These are phyloP conservation scores for Ceratonia siliqua DNA, from an alignment of 306 rosid species.

Conservation along the genomic window DNA sequence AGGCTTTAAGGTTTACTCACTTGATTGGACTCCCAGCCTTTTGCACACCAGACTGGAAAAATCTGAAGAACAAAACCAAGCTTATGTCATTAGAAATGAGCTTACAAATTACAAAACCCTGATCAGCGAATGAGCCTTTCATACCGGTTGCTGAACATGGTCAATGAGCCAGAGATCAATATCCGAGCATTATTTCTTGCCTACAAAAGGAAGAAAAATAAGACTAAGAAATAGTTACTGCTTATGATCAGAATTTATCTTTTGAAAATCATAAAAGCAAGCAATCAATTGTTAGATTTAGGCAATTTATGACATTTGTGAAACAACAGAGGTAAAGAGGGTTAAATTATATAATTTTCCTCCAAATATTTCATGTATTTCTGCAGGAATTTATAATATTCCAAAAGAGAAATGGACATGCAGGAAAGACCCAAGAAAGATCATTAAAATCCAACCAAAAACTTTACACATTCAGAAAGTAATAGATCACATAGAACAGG, in stretches of 20 bases:
- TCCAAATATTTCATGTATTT: not conserved
- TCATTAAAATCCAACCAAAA: not conserved
- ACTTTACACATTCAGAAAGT: conserved; percentile 1
- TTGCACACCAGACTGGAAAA: conserved; percentile 83
- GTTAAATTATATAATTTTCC: not conserved
- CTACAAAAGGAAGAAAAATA: conserved; percentile 42
- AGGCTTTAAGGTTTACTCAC: conserved; percentile 55
- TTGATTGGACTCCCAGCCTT: conserved; percentile 74
- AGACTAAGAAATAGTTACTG: not conserved
- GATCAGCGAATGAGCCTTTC: conserved; percentile 27
- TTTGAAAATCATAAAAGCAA: conserved; percentile 21
- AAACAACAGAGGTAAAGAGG: conserved; percentile 2
- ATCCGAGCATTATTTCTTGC: conserved; percentile 99
- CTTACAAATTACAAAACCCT: conserved; percentile 19
- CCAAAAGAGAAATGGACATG: not conserved
- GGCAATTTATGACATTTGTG: not conserved
- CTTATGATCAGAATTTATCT: not conserved
- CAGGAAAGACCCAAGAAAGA: not conserved
- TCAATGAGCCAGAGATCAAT: conserved; percentile 87
- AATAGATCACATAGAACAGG: conserved; percentile 2
- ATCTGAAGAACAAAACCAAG: conserved; percentile 51
- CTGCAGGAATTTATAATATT: not conserved
- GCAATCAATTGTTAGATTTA: conserved; percentile 12
- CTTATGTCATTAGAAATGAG: conserved; percentile 5
- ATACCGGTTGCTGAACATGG: conserved; percentile 83